Evolutionary conservation across 306 rosid species (phyloP).

Genomic region (Vigna hirtella): DNA sequence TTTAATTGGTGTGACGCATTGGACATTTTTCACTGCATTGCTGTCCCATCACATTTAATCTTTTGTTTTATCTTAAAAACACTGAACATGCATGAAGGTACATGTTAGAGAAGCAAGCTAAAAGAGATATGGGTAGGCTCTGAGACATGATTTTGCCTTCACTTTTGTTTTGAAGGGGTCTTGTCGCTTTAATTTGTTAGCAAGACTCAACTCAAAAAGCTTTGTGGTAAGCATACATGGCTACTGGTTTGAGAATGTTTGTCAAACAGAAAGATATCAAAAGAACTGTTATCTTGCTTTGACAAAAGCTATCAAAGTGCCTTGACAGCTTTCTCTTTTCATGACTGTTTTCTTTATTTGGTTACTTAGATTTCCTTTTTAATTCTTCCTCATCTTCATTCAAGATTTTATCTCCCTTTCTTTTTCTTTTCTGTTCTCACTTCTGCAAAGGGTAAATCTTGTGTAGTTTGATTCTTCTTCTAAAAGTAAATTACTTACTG

Average conservation of each 20-base stretch:
- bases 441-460: conserved; percentile 1
- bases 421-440: conserved; percentile 26
- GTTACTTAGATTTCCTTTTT: conserved; percentile 37
- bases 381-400: conserved; percentile 40
- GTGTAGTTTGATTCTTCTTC: not conserved
- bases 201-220: conserved; percentile 36
- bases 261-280: conserved; percentile 42
- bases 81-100: conserved; percentile 10
- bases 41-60: conserved; percentile 23
- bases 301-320: conserved; percentile 56
- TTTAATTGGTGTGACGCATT: conserved; percentile 21
- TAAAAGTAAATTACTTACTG: not conserved
- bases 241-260: conserved; percentile 50
- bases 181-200: conserved; percentile 47
- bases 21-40: not conserved
- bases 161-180: conserved; percentile 39
- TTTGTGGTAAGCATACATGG: conserved; percentile 36
- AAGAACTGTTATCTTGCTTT: conserved; percentile 48
- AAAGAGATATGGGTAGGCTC: conserved; percentile 30
- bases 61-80: conserved; percentile 11
- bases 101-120: not conserved
- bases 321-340: conserved; percentile 57
- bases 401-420: conserved; percentile 24
- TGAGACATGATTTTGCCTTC: conserved; percentile 48
- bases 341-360: conserved; percentile 44